phyloP scores from a whole-genome alignment of 208 protist genomes.

The Tritrichomonas musculus region DNA sequence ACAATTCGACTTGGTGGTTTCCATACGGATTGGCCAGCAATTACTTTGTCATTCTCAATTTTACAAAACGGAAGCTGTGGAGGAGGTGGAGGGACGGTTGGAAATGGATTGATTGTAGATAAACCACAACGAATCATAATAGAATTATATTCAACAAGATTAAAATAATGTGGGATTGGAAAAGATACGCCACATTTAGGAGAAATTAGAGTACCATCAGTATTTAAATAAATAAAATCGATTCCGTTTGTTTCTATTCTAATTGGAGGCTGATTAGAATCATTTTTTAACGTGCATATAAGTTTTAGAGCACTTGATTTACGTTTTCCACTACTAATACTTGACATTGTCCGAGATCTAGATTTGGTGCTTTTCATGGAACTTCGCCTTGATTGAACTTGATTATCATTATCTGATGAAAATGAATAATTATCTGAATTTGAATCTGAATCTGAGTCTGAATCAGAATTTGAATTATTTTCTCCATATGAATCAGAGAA shows the following conservation, averaged over 20 bases:
- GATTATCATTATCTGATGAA: too few species aligned
- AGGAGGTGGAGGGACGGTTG: neutral
- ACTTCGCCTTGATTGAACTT: too few species aligned
- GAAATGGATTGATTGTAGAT: neutral
- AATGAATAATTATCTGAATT: too few species aligned
- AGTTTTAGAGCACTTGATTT: neutral
- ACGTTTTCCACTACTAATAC: neutral
- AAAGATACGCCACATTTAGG: neutral
- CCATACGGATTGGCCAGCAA: neutral
- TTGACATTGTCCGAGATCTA: too few species aligned
- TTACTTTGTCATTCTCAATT: neutral
- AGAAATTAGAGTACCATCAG: neutral
- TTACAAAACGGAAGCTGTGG: neutral
- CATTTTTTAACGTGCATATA: neutral
- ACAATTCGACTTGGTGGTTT: neutral
- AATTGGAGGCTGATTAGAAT: neutral
- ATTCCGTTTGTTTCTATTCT: neutral
- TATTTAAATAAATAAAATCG: neutral
- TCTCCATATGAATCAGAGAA: too few species aligned
- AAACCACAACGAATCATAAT: neutral
- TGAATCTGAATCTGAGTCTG: too few species aligned
- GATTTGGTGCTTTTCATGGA: too few species aligned
- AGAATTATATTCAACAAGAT: neutral
- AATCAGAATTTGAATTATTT: too few species aligned
- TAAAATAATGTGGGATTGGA: neutral